Percentiles rank a stretch among this genome's conserved stretches.
phyloP scores from a whole-genome alignment of 2,329 filamentous ascomycete genomes.

The Periconia macrospinosa region DNA sequence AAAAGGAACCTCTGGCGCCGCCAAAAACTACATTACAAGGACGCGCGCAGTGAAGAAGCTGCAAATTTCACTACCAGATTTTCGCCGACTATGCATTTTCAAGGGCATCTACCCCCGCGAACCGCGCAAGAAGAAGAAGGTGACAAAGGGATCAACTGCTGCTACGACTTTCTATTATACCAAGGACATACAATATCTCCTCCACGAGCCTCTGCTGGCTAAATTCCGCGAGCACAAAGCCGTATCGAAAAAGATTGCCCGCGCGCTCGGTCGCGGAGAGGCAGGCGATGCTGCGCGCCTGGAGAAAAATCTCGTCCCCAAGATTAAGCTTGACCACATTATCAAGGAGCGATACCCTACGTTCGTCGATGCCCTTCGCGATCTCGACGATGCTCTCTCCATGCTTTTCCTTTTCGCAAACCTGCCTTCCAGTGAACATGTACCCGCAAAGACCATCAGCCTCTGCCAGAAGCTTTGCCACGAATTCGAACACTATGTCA shows the following conservation, averaged over 20 bases:
- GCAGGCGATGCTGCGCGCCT: constrained; percentile 83
- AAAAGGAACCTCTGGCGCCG: constrained; percentile 78
- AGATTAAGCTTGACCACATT: constrained; percentile 92
- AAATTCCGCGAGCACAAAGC: constrained; percentile 98
- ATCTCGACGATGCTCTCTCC: constrained; percentile 93
- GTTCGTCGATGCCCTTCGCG: constrained; percentile 89
- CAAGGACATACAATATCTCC: constrained; percentile 97
- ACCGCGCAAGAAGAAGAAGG: constrained; percentile 96
- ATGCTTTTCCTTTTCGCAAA: constrained; percentile 98
- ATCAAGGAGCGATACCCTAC: constrained; percentile 98
- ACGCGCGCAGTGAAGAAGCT: constrained; percentile 97
- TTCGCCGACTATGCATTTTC: constrained; percentile 98
- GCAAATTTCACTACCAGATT: constrained; percentile 95
- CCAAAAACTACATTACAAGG: constrained; percentile 97
- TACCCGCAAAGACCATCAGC: constrained; percentile 93
- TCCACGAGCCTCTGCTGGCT: constrained; percentile 89
- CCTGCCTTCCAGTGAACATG: constrained; percentile 83
- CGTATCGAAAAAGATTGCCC: constrained; percentile 95
- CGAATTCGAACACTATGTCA: constrained; percentile 98
- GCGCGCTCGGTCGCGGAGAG: constrained; percentile 88
- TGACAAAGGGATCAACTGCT: constrained; percentile 83
- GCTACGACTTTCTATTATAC: constrained; percentile 91
- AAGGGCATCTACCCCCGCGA: constrained; percentile 98
- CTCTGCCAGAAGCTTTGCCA: constrained; percentile 90
- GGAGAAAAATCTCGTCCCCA: constrained; percentile 87